Conservation (phyloP, 768 basidiomycete species). For the Neoboletus magnificus region DNA sequence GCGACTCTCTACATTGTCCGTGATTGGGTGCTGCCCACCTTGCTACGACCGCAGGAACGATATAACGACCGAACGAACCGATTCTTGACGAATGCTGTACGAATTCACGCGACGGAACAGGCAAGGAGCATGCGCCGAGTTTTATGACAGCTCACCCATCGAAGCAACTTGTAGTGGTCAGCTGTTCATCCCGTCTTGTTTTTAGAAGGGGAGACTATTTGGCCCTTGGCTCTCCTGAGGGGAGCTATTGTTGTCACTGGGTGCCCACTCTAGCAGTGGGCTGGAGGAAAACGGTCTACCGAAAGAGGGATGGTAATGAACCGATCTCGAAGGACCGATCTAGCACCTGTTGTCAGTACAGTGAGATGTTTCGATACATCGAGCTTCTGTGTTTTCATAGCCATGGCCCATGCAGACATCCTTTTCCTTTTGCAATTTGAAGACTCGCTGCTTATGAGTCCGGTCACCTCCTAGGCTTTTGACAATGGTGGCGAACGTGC, state of each 20-base stretch:
- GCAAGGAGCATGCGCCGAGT: conserved; percentile 22
- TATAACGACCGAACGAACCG: conserved; percentile 31
- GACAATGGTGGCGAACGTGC: conserved; percentile 5
- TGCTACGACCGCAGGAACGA: conserved; percentile 34
- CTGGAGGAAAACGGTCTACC: conserved; percentile 27
- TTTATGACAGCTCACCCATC: conserved; percentile 18
- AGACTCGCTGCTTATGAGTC: neutral
- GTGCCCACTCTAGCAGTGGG: conserved; percentile 33
- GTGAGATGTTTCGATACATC: conserved; percentile 19
- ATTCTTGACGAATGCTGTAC: conserved; percentile 37
- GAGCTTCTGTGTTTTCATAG: conserved; percentile 24
- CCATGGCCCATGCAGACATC: conserved; percentile 14
- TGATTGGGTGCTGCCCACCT: conserved; percentile 23
- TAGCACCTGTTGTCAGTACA: conserved; percentile 19
- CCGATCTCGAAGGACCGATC: conserved; percentile 28
- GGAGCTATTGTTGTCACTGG: conserved; percentile 21
- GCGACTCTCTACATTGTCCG: conserved; percentile 9
- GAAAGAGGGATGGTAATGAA: conserved; percentile 24
- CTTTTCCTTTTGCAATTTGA: conserved; percentile 15
- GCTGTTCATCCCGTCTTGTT: conserved; percentile 9
- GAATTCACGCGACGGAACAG: conserved; percentile 30
- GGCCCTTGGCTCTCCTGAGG: conserved; percentile 22
- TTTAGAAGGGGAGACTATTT: conserved; percentile 7
- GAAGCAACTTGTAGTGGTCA: conserved; percentile 11
- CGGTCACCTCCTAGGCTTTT: neutral